Conservation (phyloP, 148 eudicot genomes). For the Arctostaphylos glauca region DNA sequence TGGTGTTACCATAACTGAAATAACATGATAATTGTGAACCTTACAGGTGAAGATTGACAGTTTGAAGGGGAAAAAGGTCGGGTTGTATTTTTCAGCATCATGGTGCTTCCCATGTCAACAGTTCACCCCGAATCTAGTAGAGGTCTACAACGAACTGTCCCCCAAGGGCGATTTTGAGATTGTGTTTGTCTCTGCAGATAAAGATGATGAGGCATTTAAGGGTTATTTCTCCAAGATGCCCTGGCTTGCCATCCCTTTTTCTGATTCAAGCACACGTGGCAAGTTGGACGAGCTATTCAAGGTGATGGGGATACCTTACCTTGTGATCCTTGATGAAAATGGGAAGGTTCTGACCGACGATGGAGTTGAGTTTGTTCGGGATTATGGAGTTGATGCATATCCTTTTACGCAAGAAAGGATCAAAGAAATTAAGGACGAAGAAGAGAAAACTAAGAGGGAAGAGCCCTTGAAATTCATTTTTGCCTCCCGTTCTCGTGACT, state of each 20-base stretch:
- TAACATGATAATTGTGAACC: background rate
- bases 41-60: slow-evolving; percentile 19
- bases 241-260: slow-evolving; percentile 28
- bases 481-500: slow-evolving; percentile 40
- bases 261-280: slow-evolving; percentile 20
- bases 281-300: slow-evolving; percentile 12
- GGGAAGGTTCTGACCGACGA: no score
- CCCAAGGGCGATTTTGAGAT: slow-evolving; percentile 23
- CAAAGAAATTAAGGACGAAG: no score
- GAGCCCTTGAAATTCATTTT: slow-evolving; percentile 40
- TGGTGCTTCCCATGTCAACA: slow-evolving; percentile 27
- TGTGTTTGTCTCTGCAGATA: slow-evolving; percentile 18
- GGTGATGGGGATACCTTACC: slow-evolving; percentile 24
- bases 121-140: slow-evolving; percentile 25
- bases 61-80: slow-evolving; percentile 24
- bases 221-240: slow-evolving; percentile 28
- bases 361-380: no score
- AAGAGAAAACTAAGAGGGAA: slow-evolving; percentile 37
- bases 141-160: no score
- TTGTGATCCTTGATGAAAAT: slow-evolving; percentile 25
- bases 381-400: no score
- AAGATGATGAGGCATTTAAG: slow-evolving; percentile 19
- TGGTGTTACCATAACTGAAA: background rate
- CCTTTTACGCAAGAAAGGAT: no score
- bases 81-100: slow-evolving; percentile 25